Base-by-base conservation (phyloP, 306 rosid genomes). In the Cicer chorassanicum region DNA sequence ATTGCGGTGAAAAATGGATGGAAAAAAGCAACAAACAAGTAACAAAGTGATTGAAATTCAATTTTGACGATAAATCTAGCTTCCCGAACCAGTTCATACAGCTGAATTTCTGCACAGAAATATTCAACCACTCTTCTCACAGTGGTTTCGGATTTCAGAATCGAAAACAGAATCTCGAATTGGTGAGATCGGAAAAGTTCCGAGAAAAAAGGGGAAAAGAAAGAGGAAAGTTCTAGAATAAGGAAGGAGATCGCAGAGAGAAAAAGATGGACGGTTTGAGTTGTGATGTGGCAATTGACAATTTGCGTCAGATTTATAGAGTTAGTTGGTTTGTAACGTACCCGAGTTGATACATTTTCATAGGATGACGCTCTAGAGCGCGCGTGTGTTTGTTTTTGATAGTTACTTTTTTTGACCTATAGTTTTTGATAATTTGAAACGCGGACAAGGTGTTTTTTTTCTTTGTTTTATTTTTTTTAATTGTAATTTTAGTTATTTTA, bases 11-110 rank as follows among this genome's bases (percentile, higher is more conserved):
- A 48, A 76, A 90, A 90, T 93, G 98, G 67, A 87, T 89, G 45
- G 34, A 80, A 62, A 90, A 93, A 34, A 86, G 74, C 66, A 93
- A 88, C 53, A 90, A 84, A 86, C 89, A 85, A 59, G 87, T 86
- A 24, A 86, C 78, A 79, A 90, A 90, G 82, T 87, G 93, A 83
- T 89, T 91, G 43, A 88, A 90, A 74, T 88, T 89, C 70, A 86
- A 83, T 78, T 86, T 85, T 80, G 82, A 72, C 74, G 80, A 78
- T 49, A 83, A 87, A 84, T 87, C 87, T 78, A 84, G 91, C 83
- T 89, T 89, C 83, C 87, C 86, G 68, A 81, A 91, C 87, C 97
- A 84, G 96, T 87, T 93, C 98, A 91, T 93, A 82, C 98, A 84
- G 61, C 82, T 92, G 39, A 29, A 55, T 51, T 77, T 80, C 9